These are phyloP conservation scores for Teunomyces cretensis DNA, from an alignment of 805 yeast species.

Conservation along the genomic window DNA sequence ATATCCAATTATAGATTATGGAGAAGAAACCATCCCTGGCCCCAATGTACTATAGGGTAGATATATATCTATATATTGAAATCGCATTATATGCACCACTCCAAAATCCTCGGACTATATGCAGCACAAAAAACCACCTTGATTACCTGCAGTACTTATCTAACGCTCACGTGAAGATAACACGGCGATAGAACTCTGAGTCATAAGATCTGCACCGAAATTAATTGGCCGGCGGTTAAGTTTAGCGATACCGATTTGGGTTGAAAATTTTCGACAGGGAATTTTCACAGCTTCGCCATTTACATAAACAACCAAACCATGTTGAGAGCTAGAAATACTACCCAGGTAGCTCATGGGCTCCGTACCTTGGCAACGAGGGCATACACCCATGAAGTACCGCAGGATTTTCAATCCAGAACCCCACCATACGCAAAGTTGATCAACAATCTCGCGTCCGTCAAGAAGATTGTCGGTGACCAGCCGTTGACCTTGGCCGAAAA, in stretches of 20 bases:
- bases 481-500: constrained; percentile 96
- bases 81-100: too few species aligned
- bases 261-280: not conserved
- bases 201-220: constrained; percentile 3
- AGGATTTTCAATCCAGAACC: constrained; percentile 63
- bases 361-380: constrained; percentile 35
- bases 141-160: not conserved
- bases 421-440: constrained; percentile 87
- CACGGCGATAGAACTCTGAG: constrained; percentile 3
- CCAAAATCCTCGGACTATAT: too few species aligned
- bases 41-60: not conserved
- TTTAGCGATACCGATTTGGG: constrained; percentile 1
- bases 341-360: not conserved
- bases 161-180: constrained; percentile 3
- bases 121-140: not conserved
- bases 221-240: constrained; percentile 1
- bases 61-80: not conserved
- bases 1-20: not conserved
- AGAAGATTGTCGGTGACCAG: constrained; percentile 57
- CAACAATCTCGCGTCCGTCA: constrained; percentile 60
- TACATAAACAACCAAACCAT: not conserved
- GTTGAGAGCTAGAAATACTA: constrained; percentile 15
- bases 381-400: constrained; percentile 45
- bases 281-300: not conserved
- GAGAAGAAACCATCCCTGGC: not conserved